Evolutionary conservation across 371 early-diverging fungal species (phyloP).

Genomic region (Mortierella sp.): DNA sequence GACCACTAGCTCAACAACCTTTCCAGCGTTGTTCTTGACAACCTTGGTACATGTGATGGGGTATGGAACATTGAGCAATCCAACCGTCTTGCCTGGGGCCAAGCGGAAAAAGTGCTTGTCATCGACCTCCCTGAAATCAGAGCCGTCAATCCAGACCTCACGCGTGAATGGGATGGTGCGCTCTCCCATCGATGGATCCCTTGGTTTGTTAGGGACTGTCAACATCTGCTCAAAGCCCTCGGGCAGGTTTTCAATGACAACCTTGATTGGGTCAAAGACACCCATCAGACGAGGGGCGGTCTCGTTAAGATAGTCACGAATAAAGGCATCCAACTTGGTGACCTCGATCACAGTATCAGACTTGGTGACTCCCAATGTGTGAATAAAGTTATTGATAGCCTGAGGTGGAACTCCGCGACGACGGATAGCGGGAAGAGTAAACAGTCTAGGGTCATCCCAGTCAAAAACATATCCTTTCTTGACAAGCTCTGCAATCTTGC

Average conservation of each 20-base stretch:
- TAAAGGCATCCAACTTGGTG: conserved; percentile 94
- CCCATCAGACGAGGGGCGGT: conserved; percentile 95
- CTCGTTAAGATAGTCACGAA: conserved; percentile 95
- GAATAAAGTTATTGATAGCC: conserved; percentile 99
- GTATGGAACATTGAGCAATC: conserved; percentile 86
- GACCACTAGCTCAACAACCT: conserved; percentile 83
- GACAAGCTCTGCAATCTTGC: conserved; percentile 96
- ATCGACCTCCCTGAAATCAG: conserved; percentile 95
- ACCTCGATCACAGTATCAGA: conserved; percentile 90
- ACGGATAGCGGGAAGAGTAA: conserved; percentile 96
- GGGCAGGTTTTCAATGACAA: conserved; percentile 89
- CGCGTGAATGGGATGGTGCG: conserved; percentile 91
- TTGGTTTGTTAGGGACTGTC: conserved; percentile 89
- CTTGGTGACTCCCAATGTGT: conserved; percentile 95
- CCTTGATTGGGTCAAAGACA: conserved; percentile 89
- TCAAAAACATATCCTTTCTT: conserved; percentile 83
- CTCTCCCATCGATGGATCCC: conserved; percentile 85
- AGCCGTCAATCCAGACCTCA: conserved; percentile 92
- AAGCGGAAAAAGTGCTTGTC: conserved; percentile 96
- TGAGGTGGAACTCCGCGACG: conserved; percentile 98
- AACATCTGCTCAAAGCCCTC: conserved; percentile 81
- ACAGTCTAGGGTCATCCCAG: conserved; percentile 99
- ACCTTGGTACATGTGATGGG: conserved; percentile 90
- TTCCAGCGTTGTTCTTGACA: conserved; percentile 81
- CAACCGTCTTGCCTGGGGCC: conserved; percentile 94